Percentiles rank a stretch among this genome's conserved stretches.
Conservation (phyloP, 371 early-diverging fungal species). For the Mycotypha africana region DNA sequence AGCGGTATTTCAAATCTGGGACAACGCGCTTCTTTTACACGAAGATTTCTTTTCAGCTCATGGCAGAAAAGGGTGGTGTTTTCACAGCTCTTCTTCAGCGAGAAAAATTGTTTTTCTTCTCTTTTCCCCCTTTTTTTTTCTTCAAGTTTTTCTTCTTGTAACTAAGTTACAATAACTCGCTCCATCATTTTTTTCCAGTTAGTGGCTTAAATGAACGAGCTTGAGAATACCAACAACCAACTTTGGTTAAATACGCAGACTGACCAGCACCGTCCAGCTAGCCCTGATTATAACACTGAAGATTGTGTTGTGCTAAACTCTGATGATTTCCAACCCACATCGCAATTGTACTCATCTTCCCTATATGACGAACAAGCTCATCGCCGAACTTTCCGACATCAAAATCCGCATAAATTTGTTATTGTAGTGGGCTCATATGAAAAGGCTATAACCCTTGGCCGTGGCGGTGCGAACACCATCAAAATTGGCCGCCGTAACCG, state of each 20-base stretch:
- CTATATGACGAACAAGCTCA: neutral
- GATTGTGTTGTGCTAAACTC: slow-evolving; percentile 23
- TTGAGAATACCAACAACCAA: neutral
- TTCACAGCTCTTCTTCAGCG: no score
- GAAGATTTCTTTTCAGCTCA: neutral
- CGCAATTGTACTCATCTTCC: slow-evolving; percentile 12
- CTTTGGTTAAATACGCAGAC: neutral
- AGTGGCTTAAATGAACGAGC: neutral
- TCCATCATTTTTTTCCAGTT: neutral
- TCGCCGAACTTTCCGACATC: neutral
- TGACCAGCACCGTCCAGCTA: neutral
- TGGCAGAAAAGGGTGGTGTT: no score
- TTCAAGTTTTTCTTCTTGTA: neutral
- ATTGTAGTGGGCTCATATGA: slow-evolving; percentile 37
- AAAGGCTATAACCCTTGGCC: slow-evolving; percentile 46
- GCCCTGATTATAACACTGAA: slow-evolving; percentile 5
- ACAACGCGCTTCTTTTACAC: neutral
- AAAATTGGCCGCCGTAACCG: slow-evolving; percentile 57
- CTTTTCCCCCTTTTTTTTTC: neutral
- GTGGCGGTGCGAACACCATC: slow-evolving; percentile 50
- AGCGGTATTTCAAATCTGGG: no score
- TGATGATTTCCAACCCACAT: slow-evolving; percentile 33
- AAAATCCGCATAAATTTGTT: slow-evolving; percentile 10
- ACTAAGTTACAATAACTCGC: no score
- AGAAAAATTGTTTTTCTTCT: no score